A percentile compares a stretch with the other conserved stretches of the same genome.
Conservation (phyloP, 176 grass and related monocot species). For the Zea luxurians region DNA sequence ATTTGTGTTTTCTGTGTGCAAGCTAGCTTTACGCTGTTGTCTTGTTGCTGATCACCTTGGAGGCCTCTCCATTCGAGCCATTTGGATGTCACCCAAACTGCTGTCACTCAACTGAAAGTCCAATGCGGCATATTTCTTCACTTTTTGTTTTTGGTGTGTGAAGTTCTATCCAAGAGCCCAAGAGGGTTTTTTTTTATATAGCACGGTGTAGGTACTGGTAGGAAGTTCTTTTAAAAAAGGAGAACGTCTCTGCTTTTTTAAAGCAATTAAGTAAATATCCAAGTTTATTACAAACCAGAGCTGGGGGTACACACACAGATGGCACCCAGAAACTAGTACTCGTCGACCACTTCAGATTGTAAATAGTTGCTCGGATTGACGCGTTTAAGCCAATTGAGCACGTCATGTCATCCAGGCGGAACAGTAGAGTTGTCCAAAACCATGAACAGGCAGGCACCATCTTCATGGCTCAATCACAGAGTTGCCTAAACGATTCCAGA, state of each 20-base stretch:
- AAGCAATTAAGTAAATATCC: too few species aligned
- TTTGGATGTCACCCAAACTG: conserved; percentile 22
- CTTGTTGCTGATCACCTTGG: neutral
- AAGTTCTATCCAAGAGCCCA: neutral
- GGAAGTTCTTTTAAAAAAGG: neutral
- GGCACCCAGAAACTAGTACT: too few species aligned
- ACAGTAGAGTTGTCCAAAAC: too few species aligned
- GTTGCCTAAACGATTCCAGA: too few species aligned
- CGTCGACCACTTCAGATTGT: too few species aligned
- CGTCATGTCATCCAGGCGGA: too few species aligned
- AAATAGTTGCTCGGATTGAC: too few species aligned
- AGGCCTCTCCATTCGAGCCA: neutral
- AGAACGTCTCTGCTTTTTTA: neutral
- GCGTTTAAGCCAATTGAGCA: too few species aligned
- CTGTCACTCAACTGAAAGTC: neutral
- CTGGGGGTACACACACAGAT: neutral
- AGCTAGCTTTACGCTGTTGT: neutral
- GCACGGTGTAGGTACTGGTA: neutral
- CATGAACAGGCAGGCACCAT: too few species aligned
- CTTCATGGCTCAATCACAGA: too few species aligned
- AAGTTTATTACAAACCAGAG: neutral
- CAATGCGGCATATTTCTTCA: neutral
- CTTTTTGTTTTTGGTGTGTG: neutral
- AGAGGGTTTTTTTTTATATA: neutral
- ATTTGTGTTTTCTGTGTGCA: neutral